Evolutionary conservation across 2,329 filamentous ascomycete genomes (phyloP).

Genomic region (Neoscytalidium dimidiatum): DNA sequence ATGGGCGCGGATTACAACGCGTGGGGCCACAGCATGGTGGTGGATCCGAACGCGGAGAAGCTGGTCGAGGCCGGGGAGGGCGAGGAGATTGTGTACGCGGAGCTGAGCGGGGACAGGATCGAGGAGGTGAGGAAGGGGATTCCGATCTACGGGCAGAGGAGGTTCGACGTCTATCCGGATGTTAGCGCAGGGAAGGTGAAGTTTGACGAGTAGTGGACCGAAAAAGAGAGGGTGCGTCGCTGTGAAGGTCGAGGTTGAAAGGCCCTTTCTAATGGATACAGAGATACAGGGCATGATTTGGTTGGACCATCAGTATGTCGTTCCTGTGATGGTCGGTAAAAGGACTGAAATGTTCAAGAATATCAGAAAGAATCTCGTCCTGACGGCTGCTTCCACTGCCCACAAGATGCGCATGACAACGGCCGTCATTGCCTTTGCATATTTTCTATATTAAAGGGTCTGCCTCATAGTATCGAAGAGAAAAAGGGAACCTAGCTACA

Average conservation of each 20-base stretch:
- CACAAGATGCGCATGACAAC: too few species aligned
- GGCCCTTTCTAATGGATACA: background rate
- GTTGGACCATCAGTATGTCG: too few species aligned
- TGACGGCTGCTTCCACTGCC: too few species aligned
- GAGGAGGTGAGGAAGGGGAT: slow-evolving; percentile 78
- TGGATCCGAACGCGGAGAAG: slow-evolving; percentile 85
- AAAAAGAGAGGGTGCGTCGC: background rate
- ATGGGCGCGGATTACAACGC: slow-evolving; percentile 77
- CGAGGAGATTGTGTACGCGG: slow-evolving; percentile 74
- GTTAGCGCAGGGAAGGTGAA: slow-evolving; percentile 64
- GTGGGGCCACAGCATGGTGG: slow-evolving; percentile 87
- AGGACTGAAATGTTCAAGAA: too few species aligned
- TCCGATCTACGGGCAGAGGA: slow-evolving; percentile 78
- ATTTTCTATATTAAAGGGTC: too few species aligned
- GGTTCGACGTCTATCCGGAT: slow-evolving; percentile 96
- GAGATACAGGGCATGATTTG: too few species aligned
- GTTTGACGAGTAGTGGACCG: slow-evolving; percentile 37
- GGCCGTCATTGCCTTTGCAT: too few species aligned
- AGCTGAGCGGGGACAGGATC: slow-evolving; percentile 69
- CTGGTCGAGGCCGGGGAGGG: slow-evolving; percentile 74
- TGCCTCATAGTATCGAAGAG: too few species aligned
- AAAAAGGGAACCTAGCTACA: too few species aligned
- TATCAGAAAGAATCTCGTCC: too few species aligned
- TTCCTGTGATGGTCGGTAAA: too few species aligned
- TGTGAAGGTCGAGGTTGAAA: background rate